These are phyloP conservation scores for Pulicaria dysenterica DNA, from an alignment of 129 eudicot species.

Conservation along the genomic window DNA sequence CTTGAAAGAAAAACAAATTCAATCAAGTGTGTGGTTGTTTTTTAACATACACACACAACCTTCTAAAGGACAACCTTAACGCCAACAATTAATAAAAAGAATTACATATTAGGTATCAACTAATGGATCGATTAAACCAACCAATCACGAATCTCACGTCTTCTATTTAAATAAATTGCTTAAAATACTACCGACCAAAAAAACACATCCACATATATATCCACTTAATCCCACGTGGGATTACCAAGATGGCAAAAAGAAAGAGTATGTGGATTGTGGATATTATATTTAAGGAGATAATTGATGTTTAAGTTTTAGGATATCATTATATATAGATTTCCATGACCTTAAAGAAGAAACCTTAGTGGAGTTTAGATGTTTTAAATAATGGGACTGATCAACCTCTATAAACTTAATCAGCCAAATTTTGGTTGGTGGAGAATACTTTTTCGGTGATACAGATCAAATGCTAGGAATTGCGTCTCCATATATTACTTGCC, in stretches of 20 bases:
- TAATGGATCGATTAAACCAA: too few relatives aligned
- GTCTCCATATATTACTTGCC: too few relatives aligned
- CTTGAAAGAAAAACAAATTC: too few relatives aligned
- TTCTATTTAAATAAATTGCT: not conserved
- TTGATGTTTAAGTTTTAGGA: not conserved
- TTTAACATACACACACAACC: too few relatives aligned
- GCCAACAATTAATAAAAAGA: too few relatives aligned
- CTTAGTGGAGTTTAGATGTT: not conserved
- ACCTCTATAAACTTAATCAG: not conserved
- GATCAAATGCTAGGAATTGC: too few relatives aligned
- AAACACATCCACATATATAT: not conserved
- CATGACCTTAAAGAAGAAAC: not conserved
- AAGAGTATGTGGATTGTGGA: not conserved
- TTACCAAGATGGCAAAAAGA: too few relatives aligned
- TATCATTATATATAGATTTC: not conserved
- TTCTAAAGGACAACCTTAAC: too few relatives aligned
- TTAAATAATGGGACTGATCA: not conserved
- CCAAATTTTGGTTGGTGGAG: too few relatives aligned
- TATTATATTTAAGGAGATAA: not conserved
- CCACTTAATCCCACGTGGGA: not conserved
- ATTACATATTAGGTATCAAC: too few relatives aligned
- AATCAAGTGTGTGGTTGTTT: too few relatives aligned
- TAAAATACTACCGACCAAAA: slow-evolving; percentile 11
- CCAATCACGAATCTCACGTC: not conserved
- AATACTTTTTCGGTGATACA: too few relatives aligned